Percentiles rank a stretch among this genome's conserved stretches.
Conservation (phyloP, 345 rosid genomes). For the Hibiscus syriacus region DNA sequence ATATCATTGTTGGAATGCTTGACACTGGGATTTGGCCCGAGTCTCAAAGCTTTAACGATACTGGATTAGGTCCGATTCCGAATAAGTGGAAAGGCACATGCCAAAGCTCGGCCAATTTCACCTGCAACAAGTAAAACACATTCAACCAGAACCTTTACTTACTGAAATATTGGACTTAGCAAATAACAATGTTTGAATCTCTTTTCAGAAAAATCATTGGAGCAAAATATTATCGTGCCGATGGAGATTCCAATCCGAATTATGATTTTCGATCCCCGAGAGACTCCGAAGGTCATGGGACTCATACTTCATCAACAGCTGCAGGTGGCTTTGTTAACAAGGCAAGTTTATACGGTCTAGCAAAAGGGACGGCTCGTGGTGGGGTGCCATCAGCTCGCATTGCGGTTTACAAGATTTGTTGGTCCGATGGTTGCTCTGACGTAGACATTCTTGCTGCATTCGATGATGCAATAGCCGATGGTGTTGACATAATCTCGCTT, state of each 20-base stretch:
- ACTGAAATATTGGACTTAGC: too few relatives aligned
- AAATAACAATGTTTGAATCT: too few relatives aligned
- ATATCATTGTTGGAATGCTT: constrained; percentile 37
- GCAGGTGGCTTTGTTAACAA: constrained; percentile 20
- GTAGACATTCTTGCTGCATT: constrained; percentile 28
- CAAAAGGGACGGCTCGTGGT: constrained; percentile 22
- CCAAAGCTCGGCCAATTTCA: constrained; percentile 30
- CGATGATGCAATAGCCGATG: constrained; percentile 33
- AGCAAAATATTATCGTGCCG: too few relatives aligned
- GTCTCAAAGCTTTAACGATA: constrained; percentile 9
- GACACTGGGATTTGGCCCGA: constrained; percentile 47
- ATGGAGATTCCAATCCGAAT: too few relatives aligned
- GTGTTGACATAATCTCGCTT: constrained; percentile 26
- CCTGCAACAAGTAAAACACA: constrained; percentile 50
- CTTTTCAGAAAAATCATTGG: neutral
- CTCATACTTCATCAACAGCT: constrained; percentile 38
- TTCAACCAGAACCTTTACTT: neutral
- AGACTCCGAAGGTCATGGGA: too few relatives aligned
- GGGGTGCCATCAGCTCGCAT: constrained; percentile 21
- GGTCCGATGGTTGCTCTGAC: constrained; percentile 14
- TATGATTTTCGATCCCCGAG: too few relatives aligned
- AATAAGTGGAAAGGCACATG: constrained; percentile 45
- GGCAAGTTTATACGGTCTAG: constrained; percentile 19
- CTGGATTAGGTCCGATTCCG: constrained; percentile 42
- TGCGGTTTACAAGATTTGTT: constrained; percentile 22